Evolutionary conservation across 2,329 filamentous ascomycete genomes (phyloP).

Genomic region (Fusarium burgessii): DNA sequence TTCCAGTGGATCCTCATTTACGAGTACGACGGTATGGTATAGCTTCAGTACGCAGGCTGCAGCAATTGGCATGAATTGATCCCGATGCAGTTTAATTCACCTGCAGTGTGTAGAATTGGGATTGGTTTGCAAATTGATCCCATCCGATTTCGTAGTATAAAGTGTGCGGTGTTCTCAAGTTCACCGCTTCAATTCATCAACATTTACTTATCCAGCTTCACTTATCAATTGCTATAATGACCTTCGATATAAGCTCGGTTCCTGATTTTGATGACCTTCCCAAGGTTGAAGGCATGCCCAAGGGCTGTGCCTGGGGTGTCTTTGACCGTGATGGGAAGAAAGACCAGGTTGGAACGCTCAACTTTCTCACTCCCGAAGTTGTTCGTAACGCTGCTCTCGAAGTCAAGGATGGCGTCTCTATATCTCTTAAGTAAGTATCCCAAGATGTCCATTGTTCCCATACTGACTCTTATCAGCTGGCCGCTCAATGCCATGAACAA

Average conservation of each 20-base stretch:
- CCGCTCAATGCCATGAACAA: constrained; percentile 43
- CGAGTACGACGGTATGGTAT: constrained; percentile 6
- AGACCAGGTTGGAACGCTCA: constrained; percentile 64
- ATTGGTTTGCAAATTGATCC: background rate
- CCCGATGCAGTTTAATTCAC: constrained; percentile 1
- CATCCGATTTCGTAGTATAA: constrained; percentile 5
- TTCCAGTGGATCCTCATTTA: constrained; percentile 13
- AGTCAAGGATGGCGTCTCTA: constrained; percentile 56
- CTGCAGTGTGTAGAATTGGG: background rate
- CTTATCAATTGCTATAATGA: background rate
- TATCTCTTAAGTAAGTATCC: constrained; percentile 62
- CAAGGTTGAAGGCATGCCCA: constrained; percentile 56
- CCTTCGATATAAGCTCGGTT: constrained; percentile 4
- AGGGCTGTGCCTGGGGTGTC: constrained; percentile 65
- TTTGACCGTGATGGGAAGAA: constrained; percentile 60
- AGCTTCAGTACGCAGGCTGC: background rate
- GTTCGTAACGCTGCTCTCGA: constrained; percentile 42
- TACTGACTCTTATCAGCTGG: constrained; percentile 15
- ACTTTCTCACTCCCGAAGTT: constrained; percentile 62
- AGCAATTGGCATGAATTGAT: background rate
- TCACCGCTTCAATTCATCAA: background rate
- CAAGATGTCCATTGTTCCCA: rapidly evolving
- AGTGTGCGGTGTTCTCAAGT: background rate
- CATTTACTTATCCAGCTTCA: too few species aligned
- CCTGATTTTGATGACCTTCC: constrained; percentile 35